Percentiles rank a stretch among this genome's conserved stretches.
phyloP scores from a whole-genome alignment of 2,329 filamentous ascomycete species.

The Fusarium clavum region DNA sequence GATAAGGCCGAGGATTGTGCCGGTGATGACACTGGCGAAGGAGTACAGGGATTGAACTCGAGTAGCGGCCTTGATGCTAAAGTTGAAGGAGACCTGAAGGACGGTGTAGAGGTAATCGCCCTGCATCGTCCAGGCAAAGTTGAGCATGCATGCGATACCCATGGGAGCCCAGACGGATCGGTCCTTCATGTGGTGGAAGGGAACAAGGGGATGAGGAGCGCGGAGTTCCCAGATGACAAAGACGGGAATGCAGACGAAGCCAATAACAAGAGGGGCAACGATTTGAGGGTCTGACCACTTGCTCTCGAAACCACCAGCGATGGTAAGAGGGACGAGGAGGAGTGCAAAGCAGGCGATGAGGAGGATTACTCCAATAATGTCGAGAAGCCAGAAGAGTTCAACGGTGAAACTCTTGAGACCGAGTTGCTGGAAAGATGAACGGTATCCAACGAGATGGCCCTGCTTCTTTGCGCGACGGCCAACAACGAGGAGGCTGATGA shows the following conservation, averaged over 20 bases:
- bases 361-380: slow-evolving; percentile 59
- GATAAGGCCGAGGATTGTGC: slow-evolving; percentile 66
- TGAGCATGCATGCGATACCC: slow-evolving; percentile 67
- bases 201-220: slow-evolving; percentile 66
- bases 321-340: slow-evolving; percentile 58
- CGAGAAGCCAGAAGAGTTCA: slow-evolving; percentile 61
- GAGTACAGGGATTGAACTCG: slow-evolving; percentile 70
- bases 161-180: slow-evolving; percentile 73
- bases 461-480: slow-evolving; percentile 63
- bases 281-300: slow-evolving; percentile 55
- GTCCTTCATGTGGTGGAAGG: slow-evolving; percentile 71
- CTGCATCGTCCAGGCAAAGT: slow-evolving; percentile 72
- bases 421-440: slow-evolving; percentile 49
- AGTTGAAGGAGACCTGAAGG: slow-evolving; percentile 70
- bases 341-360: slow-evolving; percentile 60
- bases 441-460: slow-evolving; percentile 58
- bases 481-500: slow-evolving; percentile 63
- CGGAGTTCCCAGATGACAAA: slow-evolving; percentile 63
- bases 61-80: slow-evolving; percentile 66
- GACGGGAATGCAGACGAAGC: slow-evolving; percentile 60
- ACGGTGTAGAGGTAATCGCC: slow-evolving; percentile 74
- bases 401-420: slow-evolving; percentile 50
- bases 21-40: slow-evolving; percentile 67
- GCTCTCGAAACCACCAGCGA: slow-evolving; percentile 57
- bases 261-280: slow-evolving; percentile 59